A percentile compares a stretch with the other conserved stretches of the same genome.
Conservation (phyloP, 257 asterid genomes). For the Eustoma russellianum region DNA sequence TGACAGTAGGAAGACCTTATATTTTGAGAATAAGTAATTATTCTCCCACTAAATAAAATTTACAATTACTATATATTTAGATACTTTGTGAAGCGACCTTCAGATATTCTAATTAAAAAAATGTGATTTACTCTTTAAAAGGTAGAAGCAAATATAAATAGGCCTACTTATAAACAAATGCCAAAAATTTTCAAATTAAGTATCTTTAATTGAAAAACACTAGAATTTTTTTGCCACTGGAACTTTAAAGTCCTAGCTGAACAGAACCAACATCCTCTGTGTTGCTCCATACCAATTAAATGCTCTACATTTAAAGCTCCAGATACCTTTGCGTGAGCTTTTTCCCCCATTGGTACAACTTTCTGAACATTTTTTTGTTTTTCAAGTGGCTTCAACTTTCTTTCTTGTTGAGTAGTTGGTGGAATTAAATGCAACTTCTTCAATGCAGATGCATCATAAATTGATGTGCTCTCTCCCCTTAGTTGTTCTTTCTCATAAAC, state of each 20-base stretch:
- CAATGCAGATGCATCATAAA: slow-evolving; percentile 11
- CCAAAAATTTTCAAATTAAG: too few species aligned
- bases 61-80: too few species aligned
- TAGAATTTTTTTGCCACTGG: too few species aligned
- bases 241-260: neutral
- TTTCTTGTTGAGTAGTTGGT: slow-evolving; percentile 19
- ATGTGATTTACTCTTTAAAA: too few species aligned
- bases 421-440: slow-evolving; percentile 22
- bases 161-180: too few species aligned
- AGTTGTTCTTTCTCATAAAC: neutral
- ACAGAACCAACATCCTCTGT: slow-evolving; percentile 12
- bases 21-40: too few species aligned
- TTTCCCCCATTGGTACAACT: slow-evolving; percentile 7
- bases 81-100: too few species aligned
- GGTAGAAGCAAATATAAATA: too few species aligned
- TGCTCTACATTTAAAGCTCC: slow-evolving; percentile 5
- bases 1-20: too few species aligned
- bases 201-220: too few species aligned
- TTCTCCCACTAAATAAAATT: too few species aligned
- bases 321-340: slow-evolving; percentile 5
- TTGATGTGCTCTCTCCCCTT: neutral
- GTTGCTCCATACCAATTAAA: neutral
- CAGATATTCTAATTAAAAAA: too few species aligned
- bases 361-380: neutral
- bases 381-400: slow-evolving; percentile 23